These are phyloP conservation scores for Dendrocalamus latiflorus DNA, from an alignment of 202 grass and related monocot genomes.

Conservation along the genomic window DNA sequence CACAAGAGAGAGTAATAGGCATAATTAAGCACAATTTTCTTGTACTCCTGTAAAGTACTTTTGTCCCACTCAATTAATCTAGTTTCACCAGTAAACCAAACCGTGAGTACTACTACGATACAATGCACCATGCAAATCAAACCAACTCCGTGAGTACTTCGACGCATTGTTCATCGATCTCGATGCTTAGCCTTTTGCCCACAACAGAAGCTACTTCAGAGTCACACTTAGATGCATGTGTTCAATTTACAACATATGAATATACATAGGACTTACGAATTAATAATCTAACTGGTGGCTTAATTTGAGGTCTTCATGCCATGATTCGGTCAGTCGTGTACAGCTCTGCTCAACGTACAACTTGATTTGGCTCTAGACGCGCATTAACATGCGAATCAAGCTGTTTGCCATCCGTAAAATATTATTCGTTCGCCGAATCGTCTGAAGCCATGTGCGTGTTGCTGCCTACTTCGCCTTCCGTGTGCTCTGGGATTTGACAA, in stretches of 20 bases:
- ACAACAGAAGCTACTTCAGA: background rate
- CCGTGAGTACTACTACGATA: background rate
- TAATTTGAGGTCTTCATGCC: background rate
- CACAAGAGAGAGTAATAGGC: background rate
- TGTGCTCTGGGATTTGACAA: background rate
- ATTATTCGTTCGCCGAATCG: background rate
- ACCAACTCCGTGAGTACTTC: background rate
- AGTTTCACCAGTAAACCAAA: no score
- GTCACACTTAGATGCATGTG: background rate
- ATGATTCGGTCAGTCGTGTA: conserved; percentile 17
- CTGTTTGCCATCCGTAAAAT: background rate
- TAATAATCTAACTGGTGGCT: background rate
- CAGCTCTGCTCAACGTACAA: background rate
- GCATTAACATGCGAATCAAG: background rate
- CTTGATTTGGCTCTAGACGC: background rate
- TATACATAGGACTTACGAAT: background rate
- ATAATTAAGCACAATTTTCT: background rate
- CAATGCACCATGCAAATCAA: background rate
- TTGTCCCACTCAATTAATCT: no score
- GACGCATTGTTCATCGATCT: background rate
- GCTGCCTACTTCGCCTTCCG: conserved; percentile 1
- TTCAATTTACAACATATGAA: background rate
- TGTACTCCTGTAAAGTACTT: background rate
- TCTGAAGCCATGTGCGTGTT: background rate
- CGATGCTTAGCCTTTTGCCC: background rate